phyloP scores from a whole-genome alignment of 2,329 filamentous ascomycete species.

The Hyphodiscus sp. region DNA sequence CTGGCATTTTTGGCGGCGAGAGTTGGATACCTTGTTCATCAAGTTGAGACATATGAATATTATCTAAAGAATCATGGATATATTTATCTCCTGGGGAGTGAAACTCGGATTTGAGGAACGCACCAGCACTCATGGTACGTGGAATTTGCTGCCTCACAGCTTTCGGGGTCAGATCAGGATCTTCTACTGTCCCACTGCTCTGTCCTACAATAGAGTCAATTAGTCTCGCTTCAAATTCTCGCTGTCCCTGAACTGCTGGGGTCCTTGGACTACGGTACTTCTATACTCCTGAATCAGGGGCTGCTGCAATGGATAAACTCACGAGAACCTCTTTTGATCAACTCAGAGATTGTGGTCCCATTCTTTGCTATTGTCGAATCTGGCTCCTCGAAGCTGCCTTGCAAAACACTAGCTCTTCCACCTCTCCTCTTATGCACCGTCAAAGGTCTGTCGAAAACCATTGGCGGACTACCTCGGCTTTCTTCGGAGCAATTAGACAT shows the following conservation, averaged over 20 bases:
- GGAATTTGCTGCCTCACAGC: slow-evolving; percentile 11
- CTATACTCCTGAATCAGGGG: no score
- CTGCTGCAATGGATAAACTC: not conserved
- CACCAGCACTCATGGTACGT: slow-evolving; percentile 21
- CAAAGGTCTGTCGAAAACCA: slow-evolving; percentile 22
- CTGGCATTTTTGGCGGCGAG: slow-evolving; percentile 9
- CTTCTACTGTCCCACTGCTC: slow-evolving; percentile 5
- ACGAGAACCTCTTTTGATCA: slow-evolving; percentile 7
- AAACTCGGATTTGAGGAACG: slow-evolving; percentile 23
- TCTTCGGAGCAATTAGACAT: slow-evolving; percentile 18
- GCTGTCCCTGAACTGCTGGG: no score
- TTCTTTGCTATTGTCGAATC: not conserved
- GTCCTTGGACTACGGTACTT: not conserved
- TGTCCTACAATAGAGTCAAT: slow-evolving; percentile 3
- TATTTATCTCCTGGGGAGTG: slow-evolving; percentile 6
- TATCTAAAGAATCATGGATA: slow-evolving; percentile 10
- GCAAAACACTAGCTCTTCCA: slow-evolving; percentile 15
- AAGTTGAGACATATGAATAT: not conserved
- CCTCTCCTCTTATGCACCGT: slow-evolving; percentile 26
- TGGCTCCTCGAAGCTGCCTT: slow-evolving; percentile 13
- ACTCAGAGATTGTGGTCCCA: slow-evolving; percentile 4
- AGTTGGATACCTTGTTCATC: not conserved
- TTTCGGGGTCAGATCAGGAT: slow-evolving; percentile 25
- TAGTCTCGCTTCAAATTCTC: not conserved
- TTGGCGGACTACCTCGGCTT: slow-evolving; percentile 25